Conservation (phyloP, 495 filamentous ascomycete species). For the Lepraria neglecta region DNA sequence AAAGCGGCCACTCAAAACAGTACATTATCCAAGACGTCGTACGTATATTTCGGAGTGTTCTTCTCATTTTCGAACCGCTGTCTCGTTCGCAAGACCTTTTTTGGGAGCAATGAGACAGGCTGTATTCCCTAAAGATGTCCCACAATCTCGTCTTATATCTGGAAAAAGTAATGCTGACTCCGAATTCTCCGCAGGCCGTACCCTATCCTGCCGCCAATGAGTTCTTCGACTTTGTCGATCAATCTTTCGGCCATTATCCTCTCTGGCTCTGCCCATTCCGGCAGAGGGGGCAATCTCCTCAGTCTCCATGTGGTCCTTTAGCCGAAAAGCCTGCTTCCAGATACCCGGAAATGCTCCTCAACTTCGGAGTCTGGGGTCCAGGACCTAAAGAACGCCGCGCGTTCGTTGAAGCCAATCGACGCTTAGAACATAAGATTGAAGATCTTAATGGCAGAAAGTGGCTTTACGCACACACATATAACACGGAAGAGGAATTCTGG, state of each 20-base stretch:
- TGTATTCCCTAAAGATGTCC: too few relatives aligned
- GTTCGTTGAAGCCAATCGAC: slow-evolving; percentile 54
- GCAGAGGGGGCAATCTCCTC: slow-evolving; percentile 26
- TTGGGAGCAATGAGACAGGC: too few relatives aligned
- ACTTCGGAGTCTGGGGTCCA: slow-evolving; percentile 51
- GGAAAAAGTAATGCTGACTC: too few relatives aligned
- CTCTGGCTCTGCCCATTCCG: slow-evolving; percentile 55
- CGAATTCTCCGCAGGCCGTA: too few relatives aligned
- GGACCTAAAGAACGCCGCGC: slow-evolving; percentile 31
- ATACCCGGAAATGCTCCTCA: slow-evolving; percentile 38
- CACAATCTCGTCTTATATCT: too few relatives aligned
- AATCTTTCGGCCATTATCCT: slow-evolving; percentile 46
- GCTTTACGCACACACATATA: slow-evolving; percentile 53
- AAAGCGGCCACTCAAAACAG: slow-evolving; percentile 38
- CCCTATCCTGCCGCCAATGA: slow-evolving; percentile 41
- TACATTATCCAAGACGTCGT: slow-evolving; percentile 53
- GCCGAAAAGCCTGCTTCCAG: slow-evolving; percentile 16
- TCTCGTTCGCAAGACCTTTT: too few relatives aligned
- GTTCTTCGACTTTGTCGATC: slow-evolving; percentile 43
- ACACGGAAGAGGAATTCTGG: slow-evolving; percentile 52
- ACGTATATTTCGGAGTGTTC: too few relatives aligned
- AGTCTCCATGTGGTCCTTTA: slow-evolving; percentile 34
- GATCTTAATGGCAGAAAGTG: slow-evolving; percentile 60
- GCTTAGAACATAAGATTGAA: slow-evolving; percentile 57
- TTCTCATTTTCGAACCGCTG: too few relatives aligned